phyloP scores from a whole-genome alignment of 345 rosid species.

The Boechera retrofracta region DNA sequence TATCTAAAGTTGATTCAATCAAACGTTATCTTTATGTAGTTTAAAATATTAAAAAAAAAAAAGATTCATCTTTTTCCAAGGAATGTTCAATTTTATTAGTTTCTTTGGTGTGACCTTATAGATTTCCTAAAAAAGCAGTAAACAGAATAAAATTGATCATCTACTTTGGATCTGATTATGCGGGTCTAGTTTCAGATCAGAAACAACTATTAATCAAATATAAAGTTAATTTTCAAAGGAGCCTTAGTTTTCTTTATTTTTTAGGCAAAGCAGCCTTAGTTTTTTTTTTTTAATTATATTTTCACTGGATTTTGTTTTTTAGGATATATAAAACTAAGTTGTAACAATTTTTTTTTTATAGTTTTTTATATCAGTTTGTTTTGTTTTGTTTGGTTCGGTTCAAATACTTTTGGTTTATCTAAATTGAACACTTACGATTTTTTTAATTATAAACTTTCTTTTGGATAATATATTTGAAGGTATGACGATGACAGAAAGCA shows the following conservation, averaged over 20 bases:
- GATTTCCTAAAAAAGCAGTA: background rate
- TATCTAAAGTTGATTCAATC: background rate
- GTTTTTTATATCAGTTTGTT: background rate
- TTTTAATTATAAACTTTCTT: background rate
- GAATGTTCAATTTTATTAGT: no score
- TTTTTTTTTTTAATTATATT: no score
- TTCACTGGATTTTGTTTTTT: background rate
- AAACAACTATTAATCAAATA: background rate
- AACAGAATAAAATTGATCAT: background rate
- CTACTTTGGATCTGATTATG: background rate
- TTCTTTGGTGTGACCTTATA: no score
- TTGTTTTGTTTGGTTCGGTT: background rate
- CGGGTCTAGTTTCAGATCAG: background rate
- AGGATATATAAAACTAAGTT: background rate
- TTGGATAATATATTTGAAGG: slow-evolving; percentile 16
- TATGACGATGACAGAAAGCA: slow-evolving; percentile 17
- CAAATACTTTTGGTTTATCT: background rate
- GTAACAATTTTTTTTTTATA: no score
- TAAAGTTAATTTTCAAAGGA: background rate
- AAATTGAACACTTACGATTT: background rate
- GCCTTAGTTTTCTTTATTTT: background rate
- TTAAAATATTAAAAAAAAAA: background rate
- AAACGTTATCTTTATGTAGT: background rate
- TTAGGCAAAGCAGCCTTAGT: no score
- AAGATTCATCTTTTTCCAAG: background rate